These are phyloP conservation scores for Abelmoschus esculentus DNA, from an alignment of 345 rosid species.

Conservation along the genomic window DNA sequence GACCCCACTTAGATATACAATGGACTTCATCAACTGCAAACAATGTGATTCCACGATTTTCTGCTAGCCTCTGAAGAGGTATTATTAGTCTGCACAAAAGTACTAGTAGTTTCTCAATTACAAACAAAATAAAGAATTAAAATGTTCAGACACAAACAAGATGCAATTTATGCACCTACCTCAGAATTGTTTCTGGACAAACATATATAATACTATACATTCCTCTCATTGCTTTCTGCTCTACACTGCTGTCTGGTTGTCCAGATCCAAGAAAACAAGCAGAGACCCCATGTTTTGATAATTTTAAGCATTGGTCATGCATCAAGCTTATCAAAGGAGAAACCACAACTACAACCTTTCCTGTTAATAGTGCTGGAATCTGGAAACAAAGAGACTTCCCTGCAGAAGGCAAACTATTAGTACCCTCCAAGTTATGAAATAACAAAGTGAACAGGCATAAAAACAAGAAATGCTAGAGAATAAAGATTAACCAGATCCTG, in stretches of 20 bases:
- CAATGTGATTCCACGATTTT: slow-evolving; percentile 63
- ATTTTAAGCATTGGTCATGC: slow-evolving; percentile 90
- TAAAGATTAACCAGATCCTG: slow-evolving; percentile 64
- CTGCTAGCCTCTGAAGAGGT: slow-evolving; percentile 70
- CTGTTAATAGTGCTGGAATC: slow-evolving; percentile 75
- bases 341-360: slow-evolving; percentile 75
- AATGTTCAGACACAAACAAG: background rate
- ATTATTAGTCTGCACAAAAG: slow-evolving; percentile 47
- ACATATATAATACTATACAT: slow-evolving; percentile 70
- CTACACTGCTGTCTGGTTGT: slow-evolving; percentile 72
- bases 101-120: slow-evolving; percentile 2
- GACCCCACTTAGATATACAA: slow-evolving; percentile 96
- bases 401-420: slow-evolving; percentile 21
- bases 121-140: slow-evolving; percentile 3
- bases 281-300: slow-evolving; percentile 64
- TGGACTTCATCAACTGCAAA: slow-evolving; percentile 93
- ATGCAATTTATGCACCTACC: slow-evolving; percentile 28
- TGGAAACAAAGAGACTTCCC: slow-evolving; percentile 90
- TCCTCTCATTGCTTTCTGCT: slow-evolving; percentile 82
- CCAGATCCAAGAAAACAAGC: slow-evolving; percentile 98
- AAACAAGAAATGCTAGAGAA: slow-evolving; percentile 6
- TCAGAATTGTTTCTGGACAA: slow-evolving; percentile 75
- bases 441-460: background rate
- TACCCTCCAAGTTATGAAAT: background rate
- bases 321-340: slow-evolving; percentile 92